Base-by-base conservation (phyloP, 2,329 filamentous ascomycete species). In the Pyrenophora teres region DNA sequence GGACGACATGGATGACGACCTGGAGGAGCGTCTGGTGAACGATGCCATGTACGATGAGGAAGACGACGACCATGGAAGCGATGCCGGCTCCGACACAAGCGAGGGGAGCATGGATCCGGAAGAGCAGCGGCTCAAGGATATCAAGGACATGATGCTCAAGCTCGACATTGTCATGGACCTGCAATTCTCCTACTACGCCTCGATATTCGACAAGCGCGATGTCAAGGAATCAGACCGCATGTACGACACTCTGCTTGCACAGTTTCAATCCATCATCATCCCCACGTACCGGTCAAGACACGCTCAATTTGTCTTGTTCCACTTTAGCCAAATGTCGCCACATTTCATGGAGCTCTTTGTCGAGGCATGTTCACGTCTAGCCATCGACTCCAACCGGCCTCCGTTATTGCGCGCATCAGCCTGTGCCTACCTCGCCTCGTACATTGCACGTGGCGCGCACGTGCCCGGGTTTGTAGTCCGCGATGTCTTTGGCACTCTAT, bases 271-370 rank as follows among this genome's bases (percentile, higher is more conserved):
- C 69, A 90, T 92, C 66, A 91, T 99, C 52, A 82, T 99, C 25
- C 92, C 92, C 3, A 95, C 92, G 12, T 92, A 94, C 71, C 90
- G 91, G 62, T 96, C 92, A 19, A 87, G 94, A 30, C 93, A 97
- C 72, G 92, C 92, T 0, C 94, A 99, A 67, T 99, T 97, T 65
- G 83, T 99, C 40, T 82, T 97, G 43, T 99, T 99, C 75, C 93
- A 97, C 75, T 97, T 96, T 70, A 89, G 90, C 13, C 93, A 99
- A 73, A 84, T 83, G 51, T 89, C 90, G 7, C 86, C 89, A 25
- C 81, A 83, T 38, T 84, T 96, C 40, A 87, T 90, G 51, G 90
- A 94, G 66, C 84, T 87, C 41, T 97, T 97, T 67, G 87, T 90
- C 37, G 88, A 88, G 30, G 87, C 87, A 19, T 88, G 93, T 59